phyloP scores from a whole-genome alignment of 768 basidiomycete species.

The Auriculariales sp. region DNA sequence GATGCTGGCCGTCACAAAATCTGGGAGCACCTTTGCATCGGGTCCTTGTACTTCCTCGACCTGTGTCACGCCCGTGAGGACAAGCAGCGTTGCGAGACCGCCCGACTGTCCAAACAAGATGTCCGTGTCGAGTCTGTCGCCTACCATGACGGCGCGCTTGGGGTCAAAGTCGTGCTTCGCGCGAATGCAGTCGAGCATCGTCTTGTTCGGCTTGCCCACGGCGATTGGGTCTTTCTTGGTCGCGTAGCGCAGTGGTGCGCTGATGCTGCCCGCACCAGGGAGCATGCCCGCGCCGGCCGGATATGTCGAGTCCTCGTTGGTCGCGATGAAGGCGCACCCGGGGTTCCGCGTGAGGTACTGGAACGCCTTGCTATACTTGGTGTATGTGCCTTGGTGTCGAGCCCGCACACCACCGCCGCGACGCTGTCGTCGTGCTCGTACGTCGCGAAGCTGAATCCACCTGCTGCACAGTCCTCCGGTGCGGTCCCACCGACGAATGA shows the following conservation, averaged over 20 bases:
- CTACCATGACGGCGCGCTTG: conserved; percentile 81
- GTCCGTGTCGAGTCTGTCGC: conserved; percentile 91
- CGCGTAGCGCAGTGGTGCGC: conserved; percentile 66
- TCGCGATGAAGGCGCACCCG: conserved; percentile 72
- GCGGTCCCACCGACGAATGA: conserved; percentile 74
- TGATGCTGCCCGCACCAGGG: conserved; percentile 77
- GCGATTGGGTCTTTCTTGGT: conserved; percentile 55
- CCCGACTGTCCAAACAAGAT: conserved; percentile 85
- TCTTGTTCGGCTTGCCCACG: conserved; percentile 81
- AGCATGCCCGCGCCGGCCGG: conserved; percentile 58
- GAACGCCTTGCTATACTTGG: conserved; percentile 85
- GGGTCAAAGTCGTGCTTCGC: conserved; percentile 81
- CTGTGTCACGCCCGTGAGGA: conserved; percentile 78
- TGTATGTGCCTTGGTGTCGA: conserved; percentile 83
- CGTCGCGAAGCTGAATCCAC: conserved; percentile 46
- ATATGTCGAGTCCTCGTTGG: conserved; percentile 88
- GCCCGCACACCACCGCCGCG: conserved; percentile 88
- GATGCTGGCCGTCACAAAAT: conserved; percentile 67
- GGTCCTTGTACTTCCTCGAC: conserved; percentile 61
- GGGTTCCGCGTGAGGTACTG: conserved; percentile 74
- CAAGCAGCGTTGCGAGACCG: conserved; percentile 75
- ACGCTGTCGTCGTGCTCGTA: conserved; percentile 68
- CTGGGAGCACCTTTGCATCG: conserved; percentile 54
- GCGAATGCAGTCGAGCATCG: conserved; percentile 89
- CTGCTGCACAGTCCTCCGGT: conserved; percentile 62